Evolutionary conservation across 768 basidiomycete species (phyloP).

Genomic region (Kwoniella pini): DNA sequence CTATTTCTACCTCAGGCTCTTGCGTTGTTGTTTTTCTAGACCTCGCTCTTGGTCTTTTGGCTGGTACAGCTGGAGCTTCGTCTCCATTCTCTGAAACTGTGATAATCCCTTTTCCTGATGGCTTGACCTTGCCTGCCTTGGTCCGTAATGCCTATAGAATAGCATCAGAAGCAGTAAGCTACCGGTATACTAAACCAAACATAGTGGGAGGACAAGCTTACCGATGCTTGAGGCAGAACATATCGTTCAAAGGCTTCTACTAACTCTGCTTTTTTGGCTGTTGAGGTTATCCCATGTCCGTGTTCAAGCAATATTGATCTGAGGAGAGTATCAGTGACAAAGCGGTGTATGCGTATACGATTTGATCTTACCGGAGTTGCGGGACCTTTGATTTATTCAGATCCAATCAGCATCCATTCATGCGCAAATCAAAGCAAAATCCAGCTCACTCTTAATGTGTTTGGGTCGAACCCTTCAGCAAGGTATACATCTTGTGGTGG

Average conservation of each 20-base stretch:
- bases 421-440: too few species aligned
- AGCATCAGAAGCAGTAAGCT: too few species aligned
- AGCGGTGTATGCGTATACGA: not conserved
- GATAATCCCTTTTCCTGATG: slow-evolving; percentile 38
- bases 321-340: not conserved
- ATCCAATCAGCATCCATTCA: not conserved
- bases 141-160: slow-evolving; percentile 3
- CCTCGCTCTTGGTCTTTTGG: slow-evolving; percentile 25
- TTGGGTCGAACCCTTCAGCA: slow-evolving; percentile 42
- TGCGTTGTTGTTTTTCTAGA: slow-evolving; percentile 1
- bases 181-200: not conserved
- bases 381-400: slow-evolving; percentile 33
- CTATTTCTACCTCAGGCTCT: not conserved
- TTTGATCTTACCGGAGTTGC: slow-evolving; percentile 42
- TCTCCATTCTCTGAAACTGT: slow-evolving; percentile 32
- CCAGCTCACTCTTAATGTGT: slow-evolving; percentile 39
- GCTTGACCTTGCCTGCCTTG: slow-evolving; percentile 20
- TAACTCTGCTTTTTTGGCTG: slow-evolving; percentile 50
- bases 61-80: slow-evolving; percentile 20
- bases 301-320: slow-evolving; percentile 48
- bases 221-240: slow-evolving; percentile 40
- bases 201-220: slow-evolving; percentile 13
- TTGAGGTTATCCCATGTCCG: slow-evolving; percentile 25
- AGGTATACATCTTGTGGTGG: slow-evolving; percentile 42
- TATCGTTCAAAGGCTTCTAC: slow-evolving; percentile 38